Evolutionary conservation across 306 rosid genomes (phyloP).

Genomic region (Quillaja saponaria): DNA sequence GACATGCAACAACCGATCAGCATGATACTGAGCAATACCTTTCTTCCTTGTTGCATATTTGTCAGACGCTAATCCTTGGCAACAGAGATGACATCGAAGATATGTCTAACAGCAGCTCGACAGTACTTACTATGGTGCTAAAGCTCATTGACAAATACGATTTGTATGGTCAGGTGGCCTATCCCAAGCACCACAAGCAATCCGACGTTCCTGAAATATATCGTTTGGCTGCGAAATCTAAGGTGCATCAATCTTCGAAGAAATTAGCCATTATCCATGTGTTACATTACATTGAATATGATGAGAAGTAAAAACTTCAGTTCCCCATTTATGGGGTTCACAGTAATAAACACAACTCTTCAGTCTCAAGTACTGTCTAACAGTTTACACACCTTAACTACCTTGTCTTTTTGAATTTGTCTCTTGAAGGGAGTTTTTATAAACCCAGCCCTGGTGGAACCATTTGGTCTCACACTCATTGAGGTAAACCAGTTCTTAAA

Average conservation of each 20-base stretch:
- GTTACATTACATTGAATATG: no score
- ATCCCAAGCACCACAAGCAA: conserved; percentile 91
- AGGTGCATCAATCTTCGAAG: conserved; percentile 45
- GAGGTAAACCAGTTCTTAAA: no score
- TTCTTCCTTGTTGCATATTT: conserved; percentile 30
- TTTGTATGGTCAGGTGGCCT: conserved; percentile 85
- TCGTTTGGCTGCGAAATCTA: conserved; percentile 78
- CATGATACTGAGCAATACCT: neutral
- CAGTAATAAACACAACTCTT: no score
- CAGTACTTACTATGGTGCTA: conserved; percentile 73
- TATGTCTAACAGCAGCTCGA: conserved; percentile 77
- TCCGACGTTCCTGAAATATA: conserved; percentile 93
- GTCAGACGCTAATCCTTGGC: conserved; percentile 83
- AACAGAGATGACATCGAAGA: conserved; percentile 81
- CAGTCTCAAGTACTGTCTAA: no score
- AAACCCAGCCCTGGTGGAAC: conserved; percentile 91
- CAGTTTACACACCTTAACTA: no score
- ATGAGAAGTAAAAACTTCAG: no score
- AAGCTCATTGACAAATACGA: conserved; percentile 86
- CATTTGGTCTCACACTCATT: conserved; percentile 88
- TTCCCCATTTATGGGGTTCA: no score
- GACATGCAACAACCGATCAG: no score
- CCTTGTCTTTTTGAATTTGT: conserved; percentile 4
- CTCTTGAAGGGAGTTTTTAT: conserved; percentile 95
- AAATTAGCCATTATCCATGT: no score